Conservation (phyloP, 2,329 filamentous ascomycete species). For the Alternaria gaisen region DNA sequence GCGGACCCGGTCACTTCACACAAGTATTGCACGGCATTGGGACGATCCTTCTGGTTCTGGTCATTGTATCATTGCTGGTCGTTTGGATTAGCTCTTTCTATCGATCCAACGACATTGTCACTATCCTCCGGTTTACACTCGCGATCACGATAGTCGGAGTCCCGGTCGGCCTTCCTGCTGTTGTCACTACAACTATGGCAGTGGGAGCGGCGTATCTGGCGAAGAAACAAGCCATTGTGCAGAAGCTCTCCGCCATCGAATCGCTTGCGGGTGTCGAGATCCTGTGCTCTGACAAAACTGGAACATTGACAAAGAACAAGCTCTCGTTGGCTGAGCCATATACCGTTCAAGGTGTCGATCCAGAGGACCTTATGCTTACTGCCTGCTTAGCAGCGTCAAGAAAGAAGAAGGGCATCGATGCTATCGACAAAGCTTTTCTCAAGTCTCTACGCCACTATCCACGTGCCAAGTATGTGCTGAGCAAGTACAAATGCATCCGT, state of each 20-base stretch:
- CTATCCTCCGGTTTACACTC: conserved; percentile 83
- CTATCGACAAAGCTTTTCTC: conserved; percentile 94
- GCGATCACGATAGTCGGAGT: conserved; percentile 93
- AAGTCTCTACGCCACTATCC: conserved; percentile 86
- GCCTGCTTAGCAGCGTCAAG: conserved; percentile 88
- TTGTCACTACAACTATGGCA: conserved; percentile 95
- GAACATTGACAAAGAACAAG: conserved; percentile 94
- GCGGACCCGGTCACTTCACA: conserved; percentile 85
- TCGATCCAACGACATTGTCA: conserved; percentile 80
- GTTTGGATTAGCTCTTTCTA: conserved; percentile 92
- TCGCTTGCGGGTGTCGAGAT: conserved; percentile 92
- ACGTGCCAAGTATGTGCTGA: conserved; percentile 78
- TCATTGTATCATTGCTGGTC: conserved; percentile 80
- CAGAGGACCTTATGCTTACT: conserved; percentile 90
- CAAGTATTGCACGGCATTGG: conserved; percentile 90
- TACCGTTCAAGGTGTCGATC: conserved; percentile 81
- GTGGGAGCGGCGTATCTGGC: conserved; percentile 91
- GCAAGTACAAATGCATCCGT: conserved; percentile 84
- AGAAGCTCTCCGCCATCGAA: conserved; percentile 91
- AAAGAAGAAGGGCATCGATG: conserved; percentile 96
- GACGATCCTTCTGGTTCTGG: conserved; percentile 79
- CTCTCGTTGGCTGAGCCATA: conserved; percentile 86
- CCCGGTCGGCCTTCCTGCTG: conserved; percentile 89
- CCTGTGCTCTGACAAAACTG: conserved; percentile 93
- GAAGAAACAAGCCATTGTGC: conserved; percentile 91